A percentile compares a stretch with the other conserved stretches of the same genome.
These are phyloP conservation scores for Apiospora phragmitis DNA, from an alignment of 2,329 filamentous ascomycete species.

Conservation along the genomic window DNA sequence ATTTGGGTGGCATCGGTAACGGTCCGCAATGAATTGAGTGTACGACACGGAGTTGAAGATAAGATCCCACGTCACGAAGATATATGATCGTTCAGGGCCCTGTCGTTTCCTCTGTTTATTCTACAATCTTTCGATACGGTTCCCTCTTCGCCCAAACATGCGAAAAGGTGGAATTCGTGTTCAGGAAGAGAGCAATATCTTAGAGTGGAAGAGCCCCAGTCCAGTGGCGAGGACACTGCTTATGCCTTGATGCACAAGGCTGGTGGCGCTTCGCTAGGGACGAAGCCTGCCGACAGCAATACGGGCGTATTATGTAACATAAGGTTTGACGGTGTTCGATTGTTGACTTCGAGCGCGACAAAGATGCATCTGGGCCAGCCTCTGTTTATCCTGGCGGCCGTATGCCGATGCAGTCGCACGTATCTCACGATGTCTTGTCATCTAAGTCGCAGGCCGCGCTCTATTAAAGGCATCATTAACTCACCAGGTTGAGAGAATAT, in stretches of 20 bases:
- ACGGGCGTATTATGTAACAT: neutral
- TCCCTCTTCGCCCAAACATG: neutral
- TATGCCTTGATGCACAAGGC: neutral
- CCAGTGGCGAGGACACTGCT: neutral
- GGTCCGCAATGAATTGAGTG: neutral
- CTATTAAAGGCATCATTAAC: neutral
- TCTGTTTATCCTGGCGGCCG: neutral
- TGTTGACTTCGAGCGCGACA: neutral
- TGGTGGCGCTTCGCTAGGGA: neutral
- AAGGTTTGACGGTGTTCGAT: neutral
- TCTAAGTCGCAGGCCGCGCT: neutral
- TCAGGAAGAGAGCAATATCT: neutral
- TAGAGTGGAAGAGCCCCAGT: neutral
- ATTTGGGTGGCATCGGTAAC: neutral
- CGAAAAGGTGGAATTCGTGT: neutral
- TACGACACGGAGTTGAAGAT: neutral
- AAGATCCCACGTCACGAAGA: neutral
- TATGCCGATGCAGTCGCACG: neutral
- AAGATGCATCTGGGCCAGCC: neutral
- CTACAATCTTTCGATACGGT: neutral
- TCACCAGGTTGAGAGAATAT: neutral
- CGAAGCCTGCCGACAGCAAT: neutral
- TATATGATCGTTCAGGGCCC: neutral
- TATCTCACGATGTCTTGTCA: neutral
- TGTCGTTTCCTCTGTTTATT: neutral